Conservation (phyloP, 129 eudicot genomes). For the Kitagawia praeruptora region DNA sequence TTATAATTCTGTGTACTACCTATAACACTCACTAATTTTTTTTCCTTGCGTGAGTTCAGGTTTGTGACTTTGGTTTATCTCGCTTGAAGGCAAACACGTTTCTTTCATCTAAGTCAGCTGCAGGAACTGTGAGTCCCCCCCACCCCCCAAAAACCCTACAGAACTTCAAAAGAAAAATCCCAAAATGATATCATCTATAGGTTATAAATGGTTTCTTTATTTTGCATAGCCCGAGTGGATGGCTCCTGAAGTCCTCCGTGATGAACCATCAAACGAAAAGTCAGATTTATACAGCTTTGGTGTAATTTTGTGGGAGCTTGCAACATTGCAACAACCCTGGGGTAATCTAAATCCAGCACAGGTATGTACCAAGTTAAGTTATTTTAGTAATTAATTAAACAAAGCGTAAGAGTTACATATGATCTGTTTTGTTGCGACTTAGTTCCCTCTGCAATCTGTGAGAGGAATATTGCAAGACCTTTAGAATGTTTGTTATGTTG, state of each 20-base stretch:
- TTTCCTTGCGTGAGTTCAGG: conserved; percentile 26
- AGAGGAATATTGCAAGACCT: not conserved
- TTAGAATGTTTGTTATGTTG: not conserved
- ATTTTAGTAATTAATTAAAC: not conserved
- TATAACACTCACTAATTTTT: not conserved
- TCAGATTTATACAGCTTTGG: conserved; percentile 95
- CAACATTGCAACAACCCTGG: conserved; percentile 90
- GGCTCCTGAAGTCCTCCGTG: conserved; percentile 96
- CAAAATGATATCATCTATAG: not conserved
- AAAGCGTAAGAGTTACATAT: not conserved
- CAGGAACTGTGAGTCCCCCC: conserved; percentile 72
- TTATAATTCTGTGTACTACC: not conserved
- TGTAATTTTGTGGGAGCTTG: conserved; percentile 91
- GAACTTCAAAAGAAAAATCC: not conserved
- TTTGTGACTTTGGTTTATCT: conserved; percentile 93
- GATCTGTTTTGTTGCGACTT: not conserved
- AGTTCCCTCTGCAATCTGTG: not conserved
- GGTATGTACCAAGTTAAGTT: conserved; percentile 34
- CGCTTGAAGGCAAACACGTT: conserved; percentile 91
- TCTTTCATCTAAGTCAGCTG: conserved; percentile 85
- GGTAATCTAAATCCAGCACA: conserved; percentile 69
- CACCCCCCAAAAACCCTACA: not conserved
- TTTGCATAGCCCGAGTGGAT: conserved; percentile 84
- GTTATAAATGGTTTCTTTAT: not conserved
- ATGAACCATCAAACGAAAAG: conserved; percentile 88